Base-by-base conservation (phyloP, 768 basidiomycete genomes). In the Lepiota brunneoincarnata region DNA sequence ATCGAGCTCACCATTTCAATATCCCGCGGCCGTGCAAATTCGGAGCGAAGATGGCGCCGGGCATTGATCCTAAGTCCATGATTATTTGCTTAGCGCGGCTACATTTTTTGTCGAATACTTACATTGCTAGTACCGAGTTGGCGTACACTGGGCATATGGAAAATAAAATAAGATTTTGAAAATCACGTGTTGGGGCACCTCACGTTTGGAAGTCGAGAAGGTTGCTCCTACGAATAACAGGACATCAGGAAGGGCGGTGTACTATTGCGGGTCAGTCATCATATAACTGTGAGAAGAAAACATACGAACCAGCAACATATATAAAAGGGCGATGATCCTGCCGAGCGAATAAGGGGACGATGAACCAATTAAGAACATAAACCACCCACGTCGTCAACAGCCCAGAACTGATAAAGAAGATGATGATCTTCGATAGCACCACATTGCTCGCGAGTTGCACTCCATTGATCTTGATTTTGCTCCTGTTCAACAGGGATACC, bases 41-140 rank as follows among this genome's bases (percentile, higher is more conserved):
- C 38, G 10, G 45, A 54, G 38, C 53, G 53, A 11, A 54, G 53
- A 31, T 54, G 46, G 9, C 53, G 53, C 6, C 53, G 37, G 9
- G 38, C 53, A 17, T 54, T 54, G n/a, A 54, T 31, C 53, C 53
- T 54, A 9, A 31, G 31, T 7, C 1, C 35, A 36, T 3, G 37
- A 36, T 10, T 5, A 6, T 4, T 36, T 17, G 24, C 21, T 9
- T 5, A 26, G 5, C 3, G 7, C 6, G 14, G 17, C 11, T n/a
- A 21, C 42, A 17, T 49, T 17, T 17, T 21, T 17, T 24, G 10
- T 24, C 17, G 3, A 7, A 40, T 20, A 23, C 45, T 54, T n/a
- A 54, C 53, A 54, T 54, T 36, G 53, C 53, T 17, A 54, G 39
- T 18, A 47, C 53, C 7, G 53, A 54, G 31, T 54, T 54, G 26